Percentiles rank a stretch among this genome's conserved stretches.
These are phyloP conservation scores for Tolypocladium nubicola DNA, from an alignment of 2,329 filamentous ascomycete species.

Conservation along the genomic window DNA sequence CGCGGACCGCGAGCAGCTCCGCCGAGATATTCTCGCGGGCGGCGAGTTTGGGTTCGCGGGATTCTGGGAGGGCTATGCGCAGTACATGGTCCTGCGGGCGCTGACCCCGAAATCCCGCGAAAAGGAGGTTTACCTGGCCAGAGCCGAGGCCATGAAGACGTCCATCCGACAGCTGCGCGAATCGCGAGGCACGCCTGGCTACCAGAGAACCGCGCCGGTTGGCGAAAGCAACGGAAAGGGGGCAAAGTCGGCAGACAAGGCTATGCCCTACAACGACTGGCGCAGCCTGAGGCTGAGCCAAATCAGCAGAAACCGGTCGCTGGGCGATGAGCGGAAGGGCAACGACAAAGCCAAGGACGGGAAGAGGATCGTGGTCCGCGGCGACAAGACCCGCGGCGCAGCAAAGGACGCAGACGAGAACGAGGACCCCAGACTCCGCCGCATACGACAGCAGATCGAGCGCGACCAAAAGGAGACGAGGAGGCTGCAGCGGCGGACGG, in stretches of 20 bases:
- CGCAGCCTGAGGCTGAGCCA: background rate
- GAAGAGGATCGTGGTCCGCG: background rate
- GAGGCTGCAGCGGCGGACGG: background rate
- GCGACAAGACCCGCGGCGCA: background rate
- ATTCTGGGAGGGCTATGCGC: background rate
- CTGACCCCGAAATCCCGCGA: background rate
- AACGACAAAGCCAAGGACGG: background rate
- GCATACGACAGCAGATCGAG: background rate
- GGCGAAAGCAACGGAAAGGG: background rate
- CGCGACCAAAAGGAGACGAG: background rate
- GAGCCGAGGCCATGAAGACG: background rate
- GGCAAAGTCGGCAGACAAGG: background rate
- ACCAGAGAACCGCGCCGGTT: background rate
- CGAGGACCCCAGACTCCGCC: background rate
- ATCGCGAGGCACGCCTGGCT: background rate
- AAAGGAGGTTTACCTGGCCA: background rate
- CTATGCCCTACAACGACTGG: background rate
- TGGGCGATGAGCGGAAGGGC: too few species aligned
- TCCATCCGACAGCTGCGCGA: background rate
- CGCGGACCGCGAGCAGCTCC: background rate
- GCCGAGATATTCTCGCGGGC: background rate
- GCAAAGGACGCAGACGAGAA: background rate
- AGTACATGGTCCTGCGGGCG: background rate
- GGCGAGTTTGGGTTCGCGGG: background rate
- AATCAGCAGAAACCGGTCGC: background rate